These are phyloP conservation scores for Raddia guianensis DNA, from an alignment of 176 grass and related monocot genomes.

Conservation along the genomic window DNA sequence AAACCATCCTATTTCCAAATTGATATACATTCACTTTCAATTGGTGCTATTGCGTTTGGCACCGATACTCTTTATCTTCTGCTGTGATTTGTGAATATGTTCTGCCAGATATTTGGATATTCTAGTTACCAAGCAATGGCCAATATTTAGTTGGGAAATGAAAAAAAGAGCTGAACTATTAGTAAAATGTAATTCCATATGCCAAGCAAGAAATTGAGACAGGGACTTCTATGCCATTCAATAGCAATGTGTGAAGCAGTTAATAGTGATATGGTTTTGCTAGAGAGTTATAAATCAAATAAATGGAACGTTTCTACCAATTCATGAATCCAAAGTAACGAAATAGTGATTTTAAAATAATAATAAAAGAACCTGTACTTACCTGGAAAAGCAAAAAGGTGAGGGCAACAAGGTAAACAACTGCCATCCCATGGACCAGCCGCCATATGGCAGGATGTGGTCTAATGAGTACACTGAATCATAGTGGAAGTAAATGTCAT, in stretches of 20 bases:
- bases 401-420: conserved; percentile 94
- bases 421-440: conserved; percentile 92
- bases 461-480: conserved; percentile 90
- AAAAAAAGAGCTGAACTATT: not conserved
- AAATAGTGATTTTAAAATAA: conserved; percentile 16
- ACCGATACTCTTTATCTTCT: not conserved
- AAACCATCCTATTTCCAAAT: conserved; percentile 23
- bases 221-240: not conserved
- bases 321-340: conserved; percentile 4
- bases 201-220: conserved; percentile 4
- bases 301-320: conserved; percentile 1
- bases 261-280: not conserved
- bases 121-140: not conserved
- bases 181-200: not conserved
- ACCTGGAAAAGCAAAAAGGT: conserved; percentile 99
- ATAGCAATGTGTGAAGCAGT: not conserved
- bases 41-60: not conserved
- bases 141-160: conserved; percentile 6
- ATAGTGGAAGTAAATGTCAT: conserved; percentile 39
- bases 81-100: not conserved
- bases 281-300: not conserved
- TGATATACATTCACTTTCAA: not conserved
- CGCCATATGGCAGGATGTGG: conserved; percentile 99
- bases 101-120: not conserved
- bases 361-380: conserved; percentile 26